Percentiles rank a stretch among this genome's conserved stretches.
These are phyloP conservation scores for Ceratopteris richardii DNA, from an alignment of 75 land plant genomes.

Conservation along the genomic window DNA sequence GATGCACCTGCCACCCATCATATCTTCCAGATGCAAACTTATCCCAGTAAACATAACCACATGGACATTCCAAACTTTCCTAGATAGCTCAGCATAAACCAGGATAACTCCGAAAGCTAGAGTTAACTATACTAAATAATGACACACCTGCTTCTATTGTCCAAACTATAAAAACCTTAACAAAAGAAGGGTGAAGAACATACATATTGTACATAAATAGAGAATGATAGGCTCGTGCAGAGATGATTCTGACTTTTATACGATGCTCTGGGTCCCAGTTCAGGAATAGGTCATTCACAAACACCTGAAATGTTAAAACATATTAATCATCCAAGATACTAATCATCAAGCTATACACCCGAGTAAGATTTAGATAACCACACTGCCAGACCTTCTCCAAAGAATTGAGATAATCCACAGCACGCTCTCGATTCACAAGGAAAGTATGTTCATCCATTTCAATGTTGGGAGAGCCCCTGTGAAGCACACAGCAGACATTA, in stretches of 20 bases:
- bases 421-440: conserved; percentile 89
- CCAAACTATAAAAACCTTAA: neutral
- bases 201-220: conserved; percentile 99
- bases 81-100: neutral
- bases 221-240: conserved; percentile 93
- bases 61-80: neutral
- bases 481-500: neutral
- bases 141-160: neutral
- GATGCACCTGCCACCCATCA: conserved; percentile 88
- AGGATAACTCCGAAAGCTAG: neutral
- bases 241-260: conserved; percentile 91
- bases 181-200: conserved; percentile 10
- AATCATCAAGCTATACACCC: no score
- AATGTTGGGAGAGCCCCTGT: conserved; percentile 92
- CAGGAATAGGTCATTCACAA: conserved; percentile 91
- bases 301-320: conserved; percentile 49
- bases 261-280: conserved; percentile 93
- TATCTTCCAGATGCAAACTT: conserved; percentile 3
- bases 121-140: neutral
- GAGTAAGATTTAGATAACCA: no score
- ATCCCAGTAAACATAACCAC: conserved; percentile 6
- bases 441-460: conserved; percentile 99
- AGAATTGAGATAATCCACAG: conserved; percentile 93
- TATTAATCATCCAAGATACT: no score
- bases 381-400: conserved; percentile 62